Evolutionary conservation across 495 filamentous ascomycete genomes (phyloP), one percentile per base, ranked within the genome.

Genomic region (Darksidea phi): DNA sequence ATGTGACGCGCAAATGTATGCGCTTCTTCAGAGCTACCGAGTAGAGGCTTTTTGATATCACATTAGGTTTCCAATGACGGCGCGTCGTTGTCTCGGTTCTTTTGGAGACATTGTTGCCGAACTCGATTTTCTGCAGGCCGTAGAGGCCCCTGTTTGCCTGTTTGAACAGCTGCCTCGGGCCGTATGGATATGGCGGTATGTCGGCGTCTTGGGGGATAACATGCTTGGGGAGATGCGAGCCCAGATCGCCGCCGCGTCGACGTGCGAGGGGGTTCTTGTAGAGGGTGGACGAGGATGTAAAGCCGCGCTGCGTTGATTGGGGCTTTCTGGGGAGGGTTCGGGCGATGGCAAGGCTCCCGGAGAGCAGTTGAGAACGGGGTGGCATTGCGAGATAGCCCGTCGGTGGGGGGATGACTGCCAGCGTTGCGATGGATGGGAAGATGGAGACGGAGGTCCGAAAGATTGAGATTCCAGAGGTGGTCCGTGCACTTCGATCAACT

Each of bases 91-190:
- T 84, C 69, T 89, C 81, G 75, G 89, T 84, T 50, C 79, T 77
- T 64, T 84, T 74, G 24, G 89, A 90, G 46, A 97, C 90, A 61
- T 85, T 88, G 84, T 98, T 96, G 70, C 94, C 94, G 80, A 90
- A 94, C 57, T 86, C 89, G 76, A 94, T 91, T 53, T 80, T 82
- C 47, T 82, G 76, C 42, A 78, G 78, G 47, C 88, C 92, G 79
- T 94, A 97, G 7, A 97, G 85, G 61, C 93, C 92, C 46, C 82
- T 79, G 79, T 95, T 89, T 58, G 86, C 83, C 74, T 96, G 91
- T 73, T 95, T 94, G 83, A 88, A 97, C 64, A 84, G 78, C 13
- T 13, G 54, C n/a, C 20, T 10, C 12, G 38, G 20, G n/a, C 88
- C 88, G 76, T 89, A 88, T 0, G 94, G 94, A 76, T 97, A 98